Base-by-base conservation (phyloP, 2,329 filamentous ascomycete genomes). In the Cordyceps javanica region DNA sequence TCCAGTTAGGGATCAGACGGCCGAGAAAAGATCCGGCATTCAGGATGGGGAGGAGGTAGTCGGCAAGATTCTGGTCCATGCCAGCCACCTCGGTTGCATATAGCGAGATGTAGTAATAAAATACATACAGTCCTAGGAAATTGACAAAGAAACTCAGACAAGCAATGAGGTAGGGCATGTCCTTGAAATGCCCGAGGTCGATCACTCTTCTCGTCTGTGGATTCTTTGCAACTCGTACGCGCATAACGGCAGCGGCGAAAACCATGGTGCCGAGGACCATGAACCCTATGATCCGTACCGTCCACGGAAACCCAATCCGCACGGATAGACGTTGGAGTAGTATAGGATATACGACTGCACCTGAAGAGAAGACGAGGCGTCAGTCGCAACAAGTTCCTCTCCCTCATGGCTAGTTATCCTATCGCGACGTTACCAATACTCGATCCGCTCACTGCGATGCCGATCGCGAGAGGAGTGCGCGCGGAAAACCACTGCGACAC, bases 341-440 rank as follows among this genome's bases (percentile, higher is more conserved):
- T 10, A 81, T 67, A 0, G 79, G 78, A 50, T 89, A 89, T 1
- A 83, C 71, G 21, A 90, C 80, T 14, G 87, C 88, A 23, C 0
- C 66, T 61, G 0, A 78, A 16, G 2, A 46, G 77, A 2, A 82
- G 3, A 3, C n/a, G n/a, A n/a, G n/a, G n/a, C 13, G 34, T 70
- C 2, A 87, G 67, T 21, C 1, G 19, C 16, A 2, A n/a, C n/a
- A n/a, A 8, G 10, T 21, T 53, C 36, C 16, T 13, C 16, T 7
- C 41, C 8, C 2, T 76, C 71, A 19, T n/a, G n/a, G 23, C 14
- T 9, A 2, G 9, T 1, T 9, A 25, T 28, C 10, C 13, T 21
- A 38, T 81, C n/a, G n/a, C n/a, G n/a, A n/a, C n/a, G n/a, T 73
- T 59, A 86, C 82, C 14, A 77, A 70, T 10, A 79, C 72, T 0